These are phyloP conservation scores for Suillus variegatus DNA, from an alignment of 768 basidiomycete species.

Conservation along the genomic window DNA sequence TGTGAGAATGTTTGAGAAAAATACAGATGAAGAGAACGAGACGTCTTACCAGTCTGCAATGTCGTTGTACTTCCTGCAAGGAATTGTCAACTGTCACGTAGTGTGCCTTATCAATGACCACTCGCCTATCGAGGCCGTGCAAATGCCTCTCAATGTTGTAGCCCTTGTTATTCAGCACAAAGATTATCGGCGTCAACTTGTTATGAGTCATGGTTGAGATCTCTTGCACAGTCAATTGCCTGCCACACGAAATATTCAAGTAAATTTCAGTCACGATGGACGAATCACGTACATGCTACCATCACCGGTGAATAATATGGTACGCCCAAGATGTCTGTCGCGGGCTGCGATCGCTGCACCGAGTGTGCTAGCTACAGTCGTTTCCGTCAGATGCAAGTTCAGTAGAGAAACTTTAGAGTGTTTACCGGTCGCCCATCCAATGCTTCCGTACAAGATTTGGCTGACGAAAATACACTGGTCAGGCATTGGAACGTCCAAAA, in stretches of 20 bases:
- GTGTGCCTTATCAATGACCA: background rate
- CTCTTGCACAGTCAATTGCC: slow-evolving; percentile 82
- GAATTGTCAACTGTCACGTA: background rate
- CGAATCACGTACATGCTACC: slow-evolving; percentile 63
- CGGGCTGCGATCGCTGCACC: slow-evolving; percentile 81
- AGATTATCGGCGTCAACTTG: slow-evolving; percentile 78
- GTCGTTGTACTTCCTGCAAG: slow-evolving; percentile 77
- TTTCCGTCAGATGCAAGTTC: background rate
- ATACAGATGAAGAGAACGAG: background rate
- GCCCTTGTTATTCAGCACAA: slow-evolving; percentile 77
- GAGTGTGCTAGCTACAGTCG: slow-evolving; percentile 52
- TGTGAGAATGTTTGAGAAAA: slow-evolving; percentile 15
- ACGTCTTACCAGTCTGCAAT: slow-evolving; percentile 71
- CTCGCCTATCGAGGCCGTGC: slow-evolving; percentile 61
- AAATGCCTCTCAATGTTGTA: slow-evolving; percentile 87
- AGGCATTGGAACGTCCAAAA: slow-evolving; percentile 80
- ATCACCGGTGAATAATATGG: slow-evolving; percentile 85
- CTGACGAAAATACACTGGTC: slow-evolving; percentile 62
- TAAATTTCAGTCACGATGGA: background rate
- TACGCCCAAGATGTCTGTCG: slow-evolving; percentile 61
- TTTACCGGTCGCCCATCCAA: slow-evolving; percentile 85
- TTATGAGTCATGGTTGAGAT: slow-evolving; percentile 79
- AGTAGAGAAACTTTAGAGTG: background rate
- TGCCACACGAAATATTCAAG: slow-evolving; percentile 26
- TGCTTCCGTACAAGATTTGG: slow-evolving; percentile 90